Evolutionary conservation across 2,329 filamentous ascomycete genomes (phyloP), one percentile per base, ranked within the genome.

Genomic region (Thielaviopsis punctulata): DNA sequence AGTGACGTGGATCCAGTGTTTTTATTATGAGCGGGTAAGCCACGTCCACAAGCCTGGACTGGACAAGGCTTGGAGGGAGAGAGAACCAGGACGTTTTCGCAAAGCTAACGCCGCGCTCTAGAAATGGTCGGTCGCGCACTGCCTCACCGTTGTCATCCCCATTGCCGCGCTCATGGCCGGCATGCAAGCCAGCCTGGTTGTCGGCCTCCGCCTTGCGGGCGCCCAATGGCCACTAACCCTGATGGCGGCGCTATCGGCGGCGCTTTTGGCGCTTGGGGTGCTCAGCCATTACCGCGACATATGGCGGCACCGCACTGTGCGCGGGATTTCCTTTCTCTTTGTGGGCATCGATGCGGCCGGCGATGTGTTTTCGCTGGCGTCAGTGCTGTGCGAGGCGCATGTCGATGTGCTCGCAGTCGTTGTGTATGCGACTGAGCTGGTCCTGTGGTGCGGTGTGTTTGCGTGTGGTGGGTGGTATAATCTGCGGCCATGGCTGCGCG

Each of bases 311-410:
- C 71, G 76, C 6, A 83, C 80, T 0, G 81, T 84, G 1, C 70
- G 79, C 13, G 81, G 82, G 7, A 84, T 86, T 39, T 84, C 80
- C 1, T 85, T 86, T 62, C 66, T 84, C 2, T 86, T 86, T 57
- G 80, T 84, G 0, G 77, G 69, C 1, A 81, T 86, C 44, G 82
- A 86, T 63, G 82, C 80, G 0, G 69, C 77, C 0, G 82, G 82
- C 0, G 82, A 86, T 61, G 61, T 86, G 3, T 80, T 80, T 51
- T 84, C 80, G 0, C 65, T 86, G 0, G 61, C 80, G 2, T 82
- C 80, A 0, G 68, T 86, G 15, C 65, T 82, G 43, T 84, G 82
- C 56, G 73, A 82, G 60, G 68, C 70, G 0, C 64, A 66, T 18
- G 59, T 81, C 3, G 76, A 84, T 59, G 60, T 81, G 0, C 63